A percentile compares a stretch with the other conserved stretches of the same genome.
Conservation (phyloP, 2,329 filamentous ascomycete species). For the Verticillium nubilum region DNA sequence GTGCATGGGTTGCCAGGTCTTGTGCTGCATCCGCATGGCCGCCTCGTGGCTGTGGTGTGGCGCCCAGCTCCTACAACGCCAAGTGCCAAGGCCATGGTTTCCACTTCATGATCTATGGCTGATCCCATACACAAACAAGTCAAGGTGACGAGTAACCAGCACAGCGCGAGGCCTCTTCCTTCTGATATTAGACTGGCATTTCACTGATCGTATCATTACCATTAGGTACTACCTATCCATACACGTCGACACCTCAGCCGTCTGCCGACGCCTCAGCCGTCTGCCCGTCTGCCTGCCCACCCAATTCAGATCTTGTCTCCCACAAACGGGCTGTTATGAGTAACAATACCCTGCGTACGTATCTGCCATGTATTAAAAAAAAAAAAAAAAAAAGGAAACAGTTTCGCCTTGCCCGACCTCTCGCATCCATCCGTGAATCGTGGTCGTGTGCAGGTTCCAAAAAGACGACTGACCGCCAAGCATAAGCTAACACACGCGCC, state of each 20-base stretch:
- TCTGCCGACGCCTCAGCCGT: no score
- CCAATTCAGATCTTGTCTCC: not conserved
- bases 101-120: not conserved
- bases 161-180: not conserved
- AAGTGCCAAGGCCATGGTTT: not conserved
- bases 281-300: not conserved
- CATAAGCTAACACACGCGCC: slow-evolving; percentile 1
- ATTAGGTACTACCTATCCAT: not conserved
- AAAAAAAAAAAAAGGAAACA: not conserved
- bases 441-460: not conserved
- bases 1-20: not conserved
- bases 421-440: not conserved
- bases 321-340: not conserved
- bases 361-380: not conserved
- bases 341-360: not conserved
- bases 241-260: not conserved
- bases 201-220: not conserved
- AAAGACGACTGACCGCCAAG: slow-evolving; percentile 3
- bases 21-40: not conserved
- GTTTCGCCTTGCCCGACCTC: not conserved
- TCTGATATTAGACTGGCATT: not conserved
- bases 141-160: not conserved
- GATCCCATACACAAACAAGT: no score
- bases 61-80: not conserved
- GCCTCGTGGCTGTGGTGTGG: not conserved